A percentile compares a stretch with the other conserved stretches of the same genome.
Conservation (phyloP, 2,329 filamentous ascomycete genomes). For the Cryphonectria naterciae region DNA sequence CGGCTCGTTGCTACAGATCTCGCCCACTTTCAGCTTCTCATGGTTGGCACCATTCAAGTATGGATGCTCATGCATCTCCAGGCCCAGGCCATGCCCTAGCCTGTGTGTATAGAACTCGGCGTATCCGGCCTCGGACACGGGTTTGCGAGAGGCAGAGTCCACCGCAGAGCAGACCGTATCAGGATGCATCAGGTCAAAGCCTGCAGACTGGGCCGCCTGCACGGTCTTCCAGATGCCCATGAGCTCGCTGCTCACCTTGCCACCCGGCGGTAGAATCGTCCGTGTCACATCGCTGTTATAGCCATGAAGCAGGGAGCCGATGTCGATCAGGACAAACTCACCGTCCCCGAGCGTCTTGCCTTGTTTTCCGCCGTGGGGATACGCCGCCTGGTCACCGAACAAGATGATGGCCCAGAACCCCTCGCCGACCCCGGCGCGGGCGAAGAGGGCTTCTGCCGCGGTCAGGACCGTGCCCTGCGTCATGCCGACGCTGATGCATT, state of each 20-base stretch:
- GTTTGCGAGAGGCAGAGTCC: conserved; percentile 36
- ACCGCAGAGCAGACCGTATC: conserved; percentile 37
- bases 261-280: conserved; percentile 35
- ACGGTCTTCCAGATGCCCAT: conserved; percentile 35
- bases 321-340: conserved; percentile 39
- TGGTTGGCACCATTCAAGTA: conserved; percentile 38
- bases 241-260: conserved; percentile 33
- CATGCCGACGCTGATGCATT: conserved; percentile 34
- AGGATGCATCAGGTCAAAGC: conserved; percentile 34
- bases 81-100: conserved; percentile 36
- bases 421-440: conserved; percentile 34
- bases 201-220: conserved; percentile 34
- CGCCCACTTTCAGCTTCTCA: conserved; percentile 35
- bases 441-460: conserved; percentile 32
- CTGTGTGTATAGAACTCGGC: conserved; percentile 37
- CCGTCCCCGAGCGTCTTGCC: conserved; percentile 34
- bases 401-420: conserved; percentile 38
- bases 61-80: conserved; percentile 38
- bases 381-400: conserved; percentile 37
- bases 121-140: conserved; percentile 33
- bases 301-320: conserved; percentile 36
- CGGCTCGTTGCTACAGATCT: conserved; percentile 38
- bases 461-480: conserved; percentile 35
- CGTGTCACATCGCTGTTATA: conserved; percentile 39
- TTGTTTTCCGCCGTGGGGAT: conserved; percentile 37